Conservation (phyloP, 352 stramenopile species). For the Phytophthora sp. region DNA sequence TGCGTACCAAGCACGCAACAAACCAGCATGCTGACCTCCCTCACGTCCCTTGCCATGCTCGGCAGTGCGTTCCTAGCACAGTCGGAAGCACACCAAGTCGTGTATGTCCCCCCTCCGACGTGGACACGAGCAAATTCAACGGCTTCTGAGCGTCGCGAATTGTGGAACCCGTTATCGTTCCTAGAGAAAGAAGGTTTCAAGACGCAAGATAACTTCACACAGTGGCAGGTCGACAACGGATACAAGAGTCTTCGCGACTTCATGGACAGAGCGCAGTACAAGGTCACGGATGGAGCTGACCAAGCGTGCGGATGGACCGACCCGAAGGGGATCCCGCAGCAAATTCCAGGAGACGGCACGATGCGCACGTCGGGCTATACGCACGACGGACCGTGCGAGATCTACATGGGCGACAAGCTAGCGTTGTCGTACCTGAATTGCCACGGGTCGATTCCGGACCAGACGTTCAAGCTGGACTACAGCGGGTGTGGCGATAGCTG, state of each 20-base stretch:
- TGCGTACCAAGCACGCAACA: background rate
- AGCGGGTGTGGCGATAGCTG: slow-evolving; percentile 39
- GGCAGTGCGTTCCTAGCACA: slow-evolving; percentile 19
- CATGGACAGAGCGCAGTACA: slow-evolving; percentile 49
- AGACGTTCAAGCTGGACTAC: slow-evolving; percentile 39
- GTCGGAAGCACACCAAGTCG: slow-evolving; percentile 41
- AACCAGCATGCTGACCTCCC: slow-evolving; percentile 12
- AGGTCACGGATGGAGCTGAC: slow-evolving; percentile 28
- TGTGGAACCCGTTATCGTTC: slow-evolving; percentile 51
- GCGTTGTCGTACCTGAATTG: slow-evolving; percentile 40
- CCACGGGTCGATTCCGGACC: slow-evolving; percentile 39
- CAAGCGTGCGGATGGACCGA: slow-evolving; percentile 42
- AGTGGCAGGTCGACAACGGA: slow-evolving; percentile 40
- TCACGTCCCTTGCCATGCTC: slow-evolving; percentile 15
- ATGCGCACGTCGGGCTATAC: slow-evolving; percentile 54
- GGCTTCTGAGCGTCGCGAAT: slow-evolving; percentile 28
- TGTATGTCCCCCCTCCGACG: slow-evolving; percentile 44
- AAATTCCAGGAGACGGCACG: slow-evolving; percentile 36
- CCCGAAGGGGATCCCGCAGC: slow-evolving; percentile 31
- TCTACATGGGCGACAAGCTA: slow-evolving; percentile 48
- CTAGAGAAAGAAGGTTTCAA: slow-evolving; percentile 52
- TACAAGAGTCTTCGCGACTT: slow-evolving; percentile 53
- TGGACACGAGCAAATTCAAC: slow-evolving; percentile 36
- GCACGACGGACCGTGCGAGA: slow-evolving; percentile 47
- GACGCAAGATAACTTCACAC: slow-evolving; percentile 49